phyloP scores from a whole-genome alignment of 306 rosid species.

The Clitoria ternatea region DNA sequence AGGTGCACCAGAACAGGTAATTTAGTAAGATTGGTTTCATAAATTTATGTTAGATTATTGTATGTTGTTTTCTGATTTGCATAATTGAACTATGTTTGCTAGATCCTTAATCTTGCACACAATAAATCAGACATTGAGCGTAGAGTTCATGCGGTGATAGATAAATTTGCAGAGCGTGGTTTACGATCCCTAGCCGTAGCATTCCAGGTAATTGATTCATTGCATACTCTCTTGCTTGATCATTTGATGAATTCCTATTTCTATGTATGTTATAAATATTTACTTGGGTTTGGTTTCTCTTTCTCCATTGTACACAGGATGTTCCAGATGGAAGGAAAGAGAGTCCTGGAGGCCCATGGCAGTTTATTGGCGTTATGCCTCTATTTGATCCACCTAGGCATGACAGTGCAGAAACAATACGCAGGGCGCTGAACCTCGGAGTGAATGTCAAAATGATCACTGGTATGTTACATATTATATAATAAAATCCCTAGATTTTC shows the following conservation, averaged over 20 bases:
- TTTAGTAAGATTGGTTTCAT: neutral
- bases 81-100: conserved; percentile 10
- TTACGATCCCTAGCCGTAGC: conserved; percentile 90
- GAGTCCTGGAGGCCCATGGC: conserved; percentile 88
- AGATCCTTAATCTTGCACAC: conserved; percentile 85
- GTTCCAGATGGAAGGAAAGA: conserved; percentile 83
- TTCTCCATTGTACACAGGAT: conserved; percentile 51
- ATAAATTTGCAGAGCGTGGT: conserved; percentile 87
- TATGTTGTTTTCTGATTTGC: conserved; percentile 16
- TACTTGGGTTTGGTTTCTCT: too few relatives aligned
- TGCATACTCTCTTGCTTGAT: neutral
- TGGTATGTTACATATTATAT: conserved; percentile 35
- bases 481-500: conserved; percentile 2
- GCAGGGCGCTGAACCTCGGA: conserved; percentile 90
- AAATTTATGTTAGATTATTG: neutral
- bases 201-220: conserved; percentile 58
- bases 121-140: conserved; percentile 80
- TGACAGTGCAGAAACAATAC: conserved; percentile 91
- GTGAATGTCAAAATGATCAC: conserved; percentile 94
- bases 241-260: neutral
- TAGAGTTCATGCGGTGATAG: conserved; percentile 79
- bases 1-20: conserved; percentile 96
- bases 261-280: neutral
- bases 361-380: conserved; percentile 77
- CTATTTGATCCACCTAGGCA: conserved; percentile 94